phyloP scores from a whole-genome alignment of 164 flowering plant species.

The Hamamelis virginiana region DNA sequence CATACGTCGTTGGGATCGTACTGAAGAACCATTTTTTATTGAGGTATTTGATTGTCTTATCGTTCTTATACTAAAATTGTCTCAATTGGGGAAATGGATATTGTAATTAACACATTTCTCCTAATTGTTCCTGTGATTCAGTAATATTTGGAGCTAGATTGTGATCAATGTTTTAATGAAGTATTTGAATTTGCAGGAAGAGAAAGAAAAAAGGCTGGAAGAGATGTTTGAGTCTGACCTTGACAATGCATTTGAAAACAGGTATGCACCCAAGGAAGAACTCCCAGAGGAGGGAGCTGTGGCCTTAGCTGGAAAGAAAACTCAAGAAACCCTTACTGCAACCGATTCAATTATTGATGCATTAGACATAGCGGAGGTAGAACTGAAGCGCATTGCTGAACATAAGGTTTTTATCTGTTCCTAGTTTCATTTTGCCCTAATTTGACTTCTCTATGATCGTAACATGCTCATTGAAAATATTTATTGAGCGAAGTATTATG shows the following conservation, averaged over 20 bases:
- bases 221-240: conserved; percentile 86
- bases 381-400: conserved; percentile 62
- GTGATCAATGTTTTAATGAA: not conserved
- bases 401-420: conserved; percentile 51
- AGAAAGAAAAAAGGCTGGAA: conserved; percentile 91
- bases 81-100: not conserved
- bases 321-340: conserved; percentile 78
- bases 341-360: conserved; percentile 85
- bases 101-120: not conserved
- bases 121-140: too few species aligned
- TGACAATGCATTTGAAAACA: conserved; percentile 68
- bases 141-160: not conserved
- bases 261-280: conserved; percentile 63
- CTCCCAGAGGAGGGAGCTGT: conserved; percentile 94
- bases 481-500: not conserved
- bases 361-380: conserved; percentile 76
- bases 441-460: not conserved
- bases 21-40: conserved; percentile 90
- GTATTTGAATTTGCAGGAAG: conserved; percentile 64
- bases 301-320: conserved; percentile 85
- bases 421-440: not conserved
- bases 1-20: conserved; percentile 96
- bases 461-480: not conserved
- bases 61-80: not conserved
- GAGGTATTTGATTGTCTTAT: conserved; percentile 53